These are phyloP conservation scores for Pittosporum tobira DNA, from an alignment of 129 eudicot genomes.

Conservation along the genomic window DNA sequence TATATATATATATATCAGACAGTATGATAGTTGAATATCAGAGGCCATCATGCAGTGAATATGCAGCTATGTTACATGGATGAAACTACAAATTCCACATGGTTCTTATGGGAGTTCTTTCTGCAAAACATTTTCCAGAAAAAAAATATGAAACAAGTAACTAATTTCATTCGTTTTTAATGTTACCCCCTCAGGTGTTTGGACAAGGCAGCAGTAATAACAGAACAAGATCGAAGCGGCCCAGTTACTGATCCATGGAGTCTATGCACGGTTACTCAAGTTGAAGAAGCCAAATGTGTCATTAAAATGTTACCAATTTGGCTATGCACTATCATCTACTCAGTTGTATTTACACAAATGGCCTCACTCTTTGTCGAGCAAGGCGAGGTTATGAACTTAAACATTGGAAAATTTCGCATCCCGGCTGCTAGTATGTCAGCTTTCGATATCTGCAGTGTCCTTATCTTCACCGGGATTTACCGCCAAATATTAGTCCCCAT, in stretches of 20 bases:
- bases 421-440: conserved; percentile 79
- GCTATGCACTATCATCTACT: conserved; percentile 65
- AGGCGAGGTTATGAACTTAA: conserved; percentile 64
- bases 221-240: conserved; percentile 5
- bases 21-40: too few species aligned
- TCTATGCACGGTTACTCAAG: conserved; percentile 62
- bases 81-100: too few species aligned
- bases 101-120: too few species aligned
- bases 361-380: conserved; percentile 68
- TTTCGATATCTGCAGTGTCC: conserved; percentile 36
- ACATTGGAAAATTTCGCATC: conserved; percentile 40
- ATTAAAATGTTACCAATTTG: conserved; percentile 59
- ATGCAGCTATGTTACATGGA: too few species aligned
- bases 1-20: too few species aligned
- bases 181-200: conserved; percentile 1
- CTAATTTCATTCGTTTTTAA: not conserved
- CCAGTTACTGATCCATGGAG: conserved; percentile 29
- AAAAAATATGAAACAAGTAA: not conserved
- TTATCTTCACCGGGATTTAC: conserved; percentile 4
- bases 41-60: too few species aligned
- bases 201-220: conserved; percentile 28
- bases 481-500: conserved; percentile 5
- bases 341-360: conserved; percentile 61
- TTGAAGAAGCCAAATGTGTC: conserved; percentile 75
- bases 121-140: not conserved